phyloP scores from a whole-genome alignment of 176 grass and related monocot species.

The Panicum miliaceum region DNA sequence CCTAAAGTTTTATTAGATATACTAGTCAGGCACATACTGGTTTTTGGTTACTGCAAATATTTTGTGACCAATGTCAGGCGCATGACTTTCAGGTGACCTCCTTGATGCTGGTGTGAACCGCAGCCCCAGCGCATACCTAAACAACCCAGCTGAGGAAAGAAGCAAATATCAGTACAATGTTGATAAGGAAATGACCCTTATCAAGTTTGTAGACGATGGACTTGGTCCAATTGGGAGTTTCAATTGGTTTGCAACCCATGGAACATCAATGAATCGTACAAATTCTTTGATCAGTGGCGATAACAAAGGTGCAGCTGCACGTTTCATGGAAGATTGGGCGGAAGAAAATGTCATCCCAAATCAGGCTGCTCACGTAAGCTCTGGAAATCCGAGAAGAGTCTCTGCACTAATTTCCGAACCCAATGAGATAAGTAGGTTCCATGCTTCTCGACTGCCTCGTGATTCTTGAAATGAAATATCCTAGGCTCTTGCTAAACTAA shows the following conservation, averaged over 20 bases:
- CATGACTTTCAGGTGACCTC: conserved; percentile 78
- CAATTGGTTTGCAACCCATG: conserved; percentile 97
- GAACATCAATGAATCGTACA: conserved; percentile 90
- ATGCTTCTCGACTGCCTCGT: neutral
- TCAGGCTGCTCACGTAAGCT: conserved; percentile 20
- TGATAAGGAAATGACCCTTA: conserved; percentile 87
- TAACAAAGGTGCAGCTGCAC: conserved; percentile 95
- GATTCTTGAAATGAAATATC: neutral
- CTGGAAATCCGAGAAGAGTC: conserved; percentile 61
- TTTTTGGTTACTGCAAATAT: conserved; percentile 19
- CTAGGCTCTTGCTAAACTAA: neutral
- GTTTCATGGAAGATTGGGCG: conserved; percentile 96
- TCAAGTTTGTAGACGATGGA: conserved; percentile 87
- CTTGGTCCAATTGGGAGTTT: conserved; percentile 84
- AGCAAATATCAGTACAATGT: conserved; percentile 80
- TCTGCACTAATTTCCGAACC: conserved; percentile 80
- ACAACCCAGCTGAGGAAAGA: conserved; percentile 77
- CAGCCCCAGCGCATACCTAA: conserved; percentile 87
- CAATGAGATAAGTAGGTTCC: conserved; percentile 68
- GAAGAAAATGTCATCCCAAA: conserved; percentile 61
- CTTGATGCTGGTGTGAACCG: conserved; percentile 88
- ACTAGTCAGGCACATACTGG: conserved; percentile 1
- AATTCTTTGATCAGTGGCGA: conserved; percentile 96
- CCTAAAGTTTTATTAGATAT: conserved; percentile 12
- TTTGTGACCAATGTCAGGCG: neutral